Evolutionary conservation across 73 alveolate species (phyloP), one percentile per base, ranked within the genome.

Genomic region (Paramecium sexaurelia): DNA sequence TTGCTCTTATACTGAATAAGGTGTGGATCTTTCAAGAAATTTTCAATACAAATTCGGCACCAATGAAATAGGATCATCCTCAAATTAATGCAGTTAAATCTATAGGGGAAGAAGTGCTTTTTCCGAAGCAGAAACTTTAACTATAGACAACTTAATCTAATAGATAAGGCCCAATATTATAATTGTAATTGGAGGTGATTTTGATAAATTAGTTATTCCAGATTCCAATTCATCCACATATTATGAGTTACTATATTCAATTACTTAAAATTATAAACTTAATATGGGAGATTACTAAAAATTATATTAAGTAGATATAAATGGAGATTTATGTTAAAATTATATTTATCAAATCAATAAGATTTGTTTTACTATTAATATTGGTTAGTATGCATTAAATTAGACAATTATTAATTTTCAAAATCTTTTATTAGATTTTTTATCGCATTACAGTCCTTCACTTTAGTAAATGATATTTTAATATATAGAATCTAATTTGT

Each of bases 301-400:
- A 10, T 17, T 71, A 6, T 71, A 71, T 71, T 4, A 33, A n/a
- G 17, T 8, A 11, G 56, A 32, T 33, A 71, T 71, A 32, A 71
- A 71, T 71, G 86, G 86, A 2, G 86, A 71, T 71, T 71, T 71
- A 36, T 71, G 86, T 71, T 15, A 32, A 35, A 71, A 37, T 71
- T 71, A 71, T 37, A 37, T 37, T 5, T 71, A 71, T 35, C 8
- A 33, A 33, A 71, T 71, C 43, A 71, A 71, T 37, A 71, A 32
- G 11, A 17, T 35, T 33, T 71, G 86, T 20, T 71, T 71, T 7
- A 71, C 56, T 13, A 32, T 71, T 27, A 71, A 71, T 71, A 35
- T 71, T n/a, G 86, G 86, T 11, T 35, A 22, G 13, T 35, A 33
- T n/a, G 26, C 0, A 2, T 33, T 37, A 71, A 71, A 33, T 71